Evolutionary conservation across 2,329 filamentous ascomycete genomes (phyloP).

Genomic region (Biscogniauxia marginata): DNA sequence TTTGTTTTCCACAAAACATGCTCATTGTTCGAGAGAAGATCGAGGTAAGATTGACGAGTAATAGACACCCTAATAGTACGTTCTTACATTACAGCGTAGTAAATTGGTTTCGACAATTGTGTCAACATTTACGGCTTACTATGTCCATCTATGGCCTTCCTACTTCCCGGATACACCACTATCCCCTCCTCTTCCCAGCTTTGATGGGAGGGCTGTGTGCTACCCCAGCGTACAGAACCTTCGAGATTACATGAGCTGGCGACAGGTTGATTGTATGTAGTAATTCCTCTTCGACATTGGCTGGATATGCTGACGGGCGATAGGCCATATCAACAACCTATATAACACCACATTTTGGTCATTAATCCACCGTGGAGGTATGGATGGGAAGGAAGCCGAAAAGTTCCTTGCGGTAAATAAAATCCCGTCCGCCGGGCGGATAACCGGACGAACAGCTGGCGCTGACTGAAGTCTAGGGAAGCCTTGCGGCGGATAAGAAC

Average conservation of each 20-base stretch:
- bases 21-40: conserved; percentile 79
- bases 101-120: conserved; percentile 90
- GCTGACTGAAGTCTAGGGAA: conserved; percentile 58
- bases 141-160: conserved; percentile 75
- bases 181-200: conserved; percentile 75
- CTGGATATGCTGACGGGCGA: conserved; percentile 17
- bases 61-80: neutral
- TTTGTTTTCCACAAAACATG: conserved; percentile 87
- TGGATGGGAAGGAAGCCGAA: conserved; percentile 78
- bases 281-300: neutral
- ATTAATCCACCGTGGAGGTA: conserved; percentile 73
- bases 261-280: conserved; percentile 88
- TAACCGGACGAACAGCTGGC: neutral
- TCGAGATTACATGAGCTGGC: conserved; percentile 94
- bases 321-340: conserved; percentile 95
- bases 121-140: conserved; percentile 91
- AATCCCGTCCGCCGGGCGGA: neutral
- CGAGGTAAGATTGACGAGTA: conserved; percentile 52
- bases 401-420: conserved; percentile 67
- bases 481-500: conserved; percentile 84
- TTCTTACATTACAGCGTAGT: conserved; percentile 42
- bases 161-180: conserved; percentile 73
- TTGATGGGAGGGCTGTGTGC: conserved; percentile 87
- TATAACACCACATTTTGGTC: conserved; percentile 98
- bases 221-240: conserved; percentile 83